Conservation (phyloP, 331 rosid species). For the Erythrophleum ivorense region DNA sequence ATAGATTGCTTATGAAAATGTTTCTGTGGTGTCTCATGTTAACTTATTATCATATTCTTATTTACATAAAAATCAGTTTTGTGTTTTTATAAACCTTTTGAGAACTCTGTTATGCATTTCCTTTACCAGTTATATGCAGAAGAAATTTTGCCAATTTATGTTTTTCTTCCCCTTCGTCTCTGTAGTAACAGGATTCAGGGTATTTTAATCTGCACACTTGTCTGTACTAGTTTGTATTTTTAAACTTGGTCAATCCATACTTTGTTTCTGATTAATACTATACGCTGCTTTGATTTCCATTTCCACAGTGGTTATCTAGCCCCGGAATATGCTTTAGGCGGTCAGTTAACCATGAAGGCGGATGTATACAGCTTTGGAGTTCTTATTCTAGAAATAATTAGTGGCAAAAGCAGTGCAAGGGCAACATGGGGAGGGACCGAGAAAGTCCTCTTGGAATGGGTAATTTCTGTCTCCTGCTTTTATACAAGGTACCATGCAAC, state of each 20-base stretch:
- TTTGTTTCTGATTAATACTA: conserved; percentile 17
- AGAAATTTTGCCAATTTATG: not conserved
- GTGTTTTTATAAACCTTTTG: not conserved
- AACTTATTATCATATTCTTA: not conserved
- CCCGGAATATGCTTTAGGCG: conserved; percentile 96
- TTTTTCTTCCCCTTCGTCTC: not conserved
- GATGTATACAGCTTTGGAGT: conserved; percentile 96
- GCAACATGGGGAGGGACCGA: conserved; percentile 59
- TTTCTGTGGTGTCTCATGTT: not conserved
- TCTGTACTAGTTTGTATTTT: conserved; percentile 14
- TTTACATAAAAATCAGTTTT: not conserved
- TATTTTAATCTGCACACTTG: not conserved
- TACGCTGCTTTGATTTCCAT: conserved; percentile 42
- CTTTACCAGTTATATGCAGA: not conserved
- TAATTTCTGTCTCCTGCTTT: conserved; percentile 37
- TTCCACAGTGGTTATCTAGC: conserved; percentile 87
- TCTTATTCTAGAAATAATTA: conserved; percentile 77
- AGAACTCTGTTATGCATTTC: not conserved
- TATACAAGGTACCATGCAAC: conserved; percentile 7
- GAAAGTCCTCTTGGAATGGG: conserved; percentile 82
- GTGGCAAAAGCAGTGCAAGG: conserved; percentile 75
- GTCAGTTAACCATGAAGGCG: conserved; percentile 88
- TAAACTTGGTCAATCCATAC: conserved; percentile 23
- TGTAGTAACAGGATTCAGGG: not conserved
- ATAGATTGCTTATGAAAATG: conserved; percentile 6